Evolutionary conservation across 2,329 filamentous ascomycete genomes (phyloP).

Genomic region (Epicoccum nigrum): DNA sequence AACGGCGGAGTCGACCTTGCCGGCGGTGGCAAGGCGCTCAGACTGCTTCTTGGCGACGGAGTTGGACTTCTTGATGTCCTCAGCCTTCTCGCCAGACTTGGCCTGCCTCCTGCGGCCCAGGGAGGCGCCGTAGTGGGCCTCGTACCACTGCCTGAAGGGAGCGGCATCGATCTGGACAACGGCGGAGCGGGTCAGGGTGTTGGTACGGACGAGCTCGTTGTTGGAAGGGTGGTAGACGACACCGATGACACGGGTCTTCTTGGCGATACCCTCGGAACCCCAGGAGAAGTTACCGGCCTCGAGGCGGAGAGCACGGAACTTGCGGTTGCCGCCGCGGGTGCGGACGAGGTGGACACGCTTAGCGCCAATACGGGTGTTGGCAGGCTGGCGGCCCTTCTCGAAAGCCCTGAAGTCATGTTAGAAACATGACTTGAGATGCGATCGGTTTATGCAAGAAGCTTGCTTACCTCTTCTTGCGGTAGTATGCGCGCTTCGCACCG

Average conservation of each 20-base stretch:
- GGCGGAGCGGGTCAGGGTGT: conserved; percentile 99
- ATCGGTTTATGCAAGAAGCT: conserved; percentile 58
- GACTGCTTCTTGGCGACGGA: conserved; percentile 96
- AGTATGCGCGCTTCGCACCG: conserved; percentile 81
- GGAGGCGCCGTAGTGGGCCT: conserved; percentile 95
- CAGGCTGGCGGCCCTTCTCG: conserved; percentile 99
- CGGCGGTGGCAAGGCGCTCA: conserved; percentile 76
- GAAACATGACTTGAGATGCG: conserved; percentile 67
- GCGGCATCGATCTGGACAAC: conserved; percentile 98
- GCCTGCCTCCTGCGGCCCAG: conserved; percentile 91
- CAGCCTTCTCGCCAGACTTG: conserved; percentile 70
- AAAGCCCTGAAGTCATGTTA: conserved; percentile 88
- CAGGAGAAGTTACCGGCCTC: conserved; percentile 99
- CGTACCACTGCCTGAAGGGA: conserved; percentile 99
- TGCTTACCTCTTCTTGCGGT: conserved; percentile 63
- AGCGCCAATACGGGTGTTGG: conserved; percentile 98
- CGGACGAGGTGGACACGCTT: conserved; percentile 97
- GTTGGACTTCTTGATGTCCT: conserved; percentile 98
- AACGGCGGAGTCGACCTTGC: conserved; percentile 90
- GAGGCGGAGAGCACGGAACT: conserved; percentile 98
- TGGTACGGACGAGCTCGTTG: conserved; percentile 99
- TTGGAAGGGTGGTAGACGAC: conserved; percentile 99
- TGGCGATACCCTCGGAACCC: conserved; percentile 96
- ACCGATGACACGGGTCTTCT: conserved; percentile 98
- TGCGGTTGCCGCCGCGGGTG: conserved; percentile 98